These are phyloP conservation scores for Boletus eberwhitei DNA, from an alignment of 768 basidiomycete species.

Conservation along the genomic window DNA sequence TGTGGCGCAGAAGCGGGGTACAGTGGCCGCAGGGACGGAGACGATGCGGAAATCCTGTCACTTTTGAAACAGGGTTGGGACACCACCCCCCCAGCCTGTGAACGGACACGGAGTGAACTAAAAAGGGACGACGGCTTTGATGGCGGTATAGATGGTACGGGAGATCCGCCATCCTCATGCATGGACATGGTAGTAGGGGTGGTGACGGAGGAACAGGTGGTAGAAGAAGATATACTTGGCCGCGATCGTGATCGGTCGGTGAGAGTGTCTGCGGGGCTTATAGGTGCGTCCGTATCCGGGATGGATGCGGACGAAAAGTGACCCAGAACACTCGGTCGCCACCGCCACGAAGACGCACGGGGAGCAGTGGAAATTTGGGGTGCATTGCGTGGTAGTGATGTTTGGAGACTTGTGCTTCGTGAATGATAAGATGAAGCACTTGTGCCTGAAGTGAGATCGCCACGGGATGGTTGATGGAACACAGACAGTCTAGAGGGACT, in stretches of 20 bases:
- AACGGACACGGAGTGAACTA: slow-evolving; percentile 32
- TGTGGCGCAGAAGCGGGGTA: slow-evolving; percentile 39
- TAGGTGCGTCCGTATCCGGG: slow-evolving; percentile 41
- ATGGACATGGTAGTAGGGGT: slow-evolving; percentile 32
- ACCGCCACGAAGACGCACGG: slow-evolving; percentile 38
- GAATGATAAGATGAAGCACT: slow-evolving; percentile 37
- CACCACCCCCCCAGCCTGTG: slow-evolving; percentile 23
- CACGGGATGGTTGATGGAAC: slow-evolving; percentile 35
- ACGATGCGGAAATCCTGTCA: slow-evolving; percentile 22
- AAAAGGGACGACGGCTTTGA: slow-evolving; percentile 34
- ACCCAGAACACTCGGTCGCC: slow-evolving; percentile 64
- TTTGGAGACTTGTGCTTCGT: slow-evolving; percentile 50
- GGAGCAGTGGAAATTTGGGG: slow-evolving; percentile 5
- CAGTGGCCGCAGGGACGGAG: slow-evolving; percentile 37
- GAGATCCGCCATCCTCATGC: slow-evolving; percentile 40
- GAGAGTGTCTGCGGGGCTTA: slow-evolving; percentile 39
- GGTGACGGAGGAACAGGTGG: slow-evolving; percentile 49
- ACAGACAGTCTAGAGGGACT: slow-evolving; percentile 43
- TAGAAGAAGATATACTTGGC: slow-evolving; percentile 59
- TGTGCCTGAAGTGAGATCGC: slow-evolving; percentile 26
- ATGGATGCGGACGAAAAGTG: slow-evolving; percentile 54
- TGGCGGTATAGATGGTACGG: slow-evolving; percentile 36
- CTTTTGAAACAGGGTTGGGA: slow-evolving; percentile 35
- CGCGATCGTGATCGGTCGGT: slow-evolving; percentile 50
- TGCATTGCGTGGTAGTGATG: slow-evolving; percentile 30